Base-by-base conservation (phyloP, 2,329 filamentous ascomycete species). In the Fusarium circinatum region DNA sequence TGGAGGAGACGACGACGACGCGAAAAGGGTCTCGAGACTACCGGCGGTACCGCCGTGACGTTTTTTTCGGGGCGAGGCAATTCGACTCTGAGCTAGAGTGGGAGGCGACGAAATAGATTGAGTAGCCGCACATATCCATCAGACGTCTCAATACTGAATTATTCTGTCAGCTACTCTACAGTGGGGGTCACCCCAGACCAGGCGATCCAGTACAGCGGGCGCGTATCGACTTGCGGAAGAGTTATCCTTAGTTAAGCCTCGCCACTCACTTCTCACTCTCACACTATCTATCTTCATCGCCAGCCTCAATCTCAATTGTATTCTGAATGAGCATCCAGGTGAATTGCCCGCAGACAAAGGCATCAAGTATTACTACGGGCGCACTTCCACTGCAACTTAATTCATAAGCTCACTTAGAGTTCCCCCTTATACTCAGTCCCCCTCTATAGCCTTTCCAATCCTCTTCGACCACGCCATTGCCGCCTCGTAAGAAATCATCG, bases 111-210 rank as follows among this genome's bases (percentile, higher is more conserved):
- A 28, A 68, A 69, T 63, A 63, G 8, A 18, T 12, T 11, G 22
- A 54, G 17, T 17, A 20, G 12, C 11, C 4, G 20, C 1, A 14
- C 8, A n/a, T n/a, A 0, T 1, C 2, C 2, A 20, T 30, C 5
- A 8, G 2, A 12, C 6, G 8, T 1, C 3, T 12, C 17, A 6
- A 24, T 57, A 12, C 18, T 22, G 3, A 13, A 28, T 26, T 71
- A 73, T 74, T 63, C 15, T 63, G 54, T 62, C 49, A 22, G 10
- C 22, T 2, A 0, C 20, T 5, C 12, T 39, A 12, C 14, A 49
- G 74, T 74, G 70, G 73, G 74, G 73, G 59, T 71, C 65, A 61
- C 32, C 62, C 70, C 69, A 55, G 65, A 64, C 74, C 62, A 67
- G 51, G 39, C 54, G 51, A 54, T 65, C 69, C 56, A 64, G 48